phyloP scores from a whole-genome alignment of 108 stramenopile species.

The Aurantiochytrium sp. region DNA sequence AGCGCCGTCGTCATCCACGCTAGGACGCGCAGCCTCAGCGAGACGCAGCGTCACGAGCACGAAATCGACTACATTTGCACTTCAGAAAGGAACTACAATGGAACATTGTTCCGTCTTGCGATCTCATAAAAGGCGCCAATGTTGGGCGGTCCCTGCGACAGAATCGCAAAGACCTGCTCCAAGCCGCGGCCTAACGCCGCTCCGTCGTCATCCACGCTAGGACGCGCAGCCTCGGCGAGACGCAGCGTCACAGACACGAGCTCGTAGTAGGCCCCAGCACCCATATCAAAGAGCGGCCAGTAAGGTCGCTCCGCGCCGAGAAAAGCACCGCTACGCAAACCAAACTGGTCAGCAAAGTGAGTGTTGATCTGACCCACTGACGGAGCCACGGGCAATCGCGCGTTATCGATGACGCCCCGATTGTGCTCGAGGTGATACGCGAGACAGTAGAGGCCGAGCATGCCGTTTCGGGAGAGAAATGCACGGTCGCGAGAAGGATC shows the following conservation, averaged over 20 bases:
- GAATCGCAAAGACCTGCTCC: neutral
- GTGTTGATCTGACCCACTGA: neutral
- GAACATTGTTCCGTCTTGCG: neutral
- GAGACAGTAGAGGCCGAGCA: neutral
- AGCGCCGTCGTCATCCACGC: too few species aligned
- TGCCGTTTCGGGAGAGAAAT: neutral
- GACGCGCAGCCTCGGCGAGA: neutral
- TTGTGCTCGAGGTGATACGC: neutral
- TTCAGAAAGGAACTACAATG: neutral
- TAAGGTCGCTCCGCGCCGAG: neutral
- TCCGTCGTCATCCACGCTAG: too few species aligned
- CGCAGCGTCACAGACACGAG: neutral
- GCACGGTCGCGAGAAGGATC: neutral
- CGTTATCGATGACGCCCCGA: neutral
- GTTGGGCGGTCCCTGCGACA: neutral
- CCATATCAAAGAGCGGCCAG: neutral
- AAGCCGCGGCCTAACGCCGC: neutral
- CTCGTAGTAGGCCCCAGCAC: neutral
- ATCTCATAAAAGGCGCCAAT: slow-evolving; percentile 3
- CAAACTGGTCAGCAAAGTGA: neutral
- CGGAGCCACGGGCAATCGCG: neutral
- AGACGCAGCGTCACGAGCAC: neutral
- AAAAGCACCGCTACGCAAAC: neutral
- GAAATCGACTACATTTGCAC: neutral
- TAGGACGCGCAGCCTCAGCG: neutral